Conservation (phyloP, 805 yeast genomes). For the Grigorovia yakushimaensis region DNA sequence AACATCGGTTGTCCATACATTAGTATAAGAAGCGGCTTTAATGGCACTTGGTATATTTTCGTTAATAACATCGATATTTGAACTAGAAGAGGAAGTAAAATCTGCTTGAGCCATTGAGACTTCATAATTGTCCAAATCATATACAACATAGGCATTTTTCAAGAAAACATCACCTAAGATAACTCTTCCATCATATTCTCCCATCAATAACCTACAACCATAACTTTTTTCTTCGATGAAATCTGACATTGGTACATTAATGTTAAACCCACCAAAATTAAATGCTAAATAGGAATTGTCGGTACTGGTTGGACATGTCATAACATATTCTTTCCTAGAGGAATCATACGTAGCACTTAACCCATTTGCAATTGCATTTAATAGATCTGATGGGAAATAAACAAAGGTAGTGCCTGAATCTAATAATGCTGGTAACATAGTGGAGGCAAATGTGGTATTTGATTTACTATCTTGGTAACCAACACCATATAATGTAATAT, state of each 20-base stretch:
- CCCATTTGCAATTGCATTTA: slow-evolving; percentile 22
- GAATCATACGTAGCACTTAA: slow-evolving; percentile 37
- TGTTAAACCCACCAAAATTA: slow-evolving; percentile 51
- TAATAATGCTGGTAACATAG: slow-evolving; percentile 31
- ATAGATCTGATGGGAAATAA: slow-evolving; percentile 34
- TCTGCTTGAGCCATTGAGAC: slow-evolving; percentile 41
- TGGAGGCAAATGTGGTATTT: slow-evolving; percentile 13
- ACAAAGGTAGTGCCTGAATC: slow-evolving; percentile 48
- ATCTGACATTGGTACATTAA: slow-evolving; percentile 40
- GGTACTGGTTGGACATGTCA: slow-evolving; percentile 33
- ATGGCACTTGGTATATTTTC: slow-evolving; percentile 41
- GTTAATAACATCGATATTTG: slow-evolving; percentile 37
- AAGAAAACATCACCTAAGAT: slow-evolving; percentile 50
- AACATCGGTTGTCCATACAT: slow-evolving; percentile 28
- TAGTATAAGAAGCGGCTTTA: slow-evolving; percentile 36
- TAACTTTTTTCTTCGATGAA: slow-evolving; percentile 13
- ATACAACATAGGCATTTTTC: slow-evolving; percentile 47
- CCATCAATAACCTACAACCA: slow-evolving; percentile 37
- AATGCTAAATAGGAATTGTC: slow-evolving; percentile 28
- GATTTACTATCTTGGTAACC: slow-evolving; percentile 8
- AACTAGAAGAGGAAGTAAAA: slow-evolving; percentile 4
- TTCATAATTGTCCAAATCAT: slow-evolving; percentile 40
- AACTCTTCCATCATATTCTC: slow-evolving; percentile 15
- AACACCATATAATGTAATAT: slow-evolving; percentile 23
- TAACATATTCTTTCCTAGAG: slow-evolving; percentile 34